Conservation (phyloP, 306 rosid genomes). For the Fagus crenata region DNA sequence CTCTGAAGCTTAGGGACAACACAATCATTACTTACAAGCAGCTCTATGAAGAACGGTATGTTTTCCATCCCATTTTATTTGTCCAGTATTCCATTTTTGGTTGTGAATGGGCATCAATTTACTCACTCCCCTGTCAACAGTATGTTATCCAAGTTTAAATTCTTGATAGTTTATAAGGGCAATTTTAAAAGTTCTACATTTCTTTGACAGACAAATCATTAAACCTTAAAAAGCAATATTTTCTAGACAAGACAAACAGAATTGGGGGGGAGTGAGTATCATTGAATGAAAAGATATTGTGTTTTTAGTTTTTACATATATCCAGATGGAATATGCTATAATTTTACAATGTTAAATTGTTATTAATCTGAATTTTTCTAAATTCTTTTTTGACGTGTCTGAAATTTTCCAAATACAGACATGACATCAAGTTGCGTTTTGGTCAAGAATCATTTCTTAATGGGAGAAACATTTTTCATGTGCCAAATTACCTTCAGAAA, state of each 20-base stretch:
- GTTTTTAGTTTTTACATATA: background rate
- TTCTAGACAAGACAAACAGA: too few species aligned
- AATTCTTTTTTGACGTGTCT: too few species aligned
- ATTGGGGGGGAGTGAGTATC: too few species aligned
- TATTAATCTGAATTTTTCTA: background rate
- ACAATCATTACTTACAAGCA: constrained; percentile 52
- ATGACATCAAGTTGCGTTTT: constrained; percentile 51
- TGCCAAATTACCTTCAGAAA: constrained; percentile 50
- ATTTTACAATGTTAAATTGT: background rate
- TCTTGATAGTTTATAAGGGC: too few species aligned
- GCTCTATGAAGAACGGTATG: constrained; percentile 49
- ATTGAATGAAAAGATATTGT: background rate
- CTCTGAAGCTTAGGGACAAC: constrained; percentile 39
- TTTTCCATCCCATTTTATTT: background rate
- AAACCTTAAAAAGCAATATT: too few species aligned
- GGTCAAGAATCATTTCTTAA: constrained; percentile 45
- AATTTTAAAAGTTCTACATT: too few species aligned
- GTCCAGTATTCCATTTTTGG: background rate
- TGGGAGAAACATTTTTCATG: constrained; percentile 51
- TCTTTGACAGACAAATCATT: too few species aligned
- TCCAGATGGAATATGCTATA: constrained; percentile 7
- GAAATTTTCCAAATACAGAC: constrained; percentile 45
- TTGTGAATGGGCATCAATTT: too few species aligned
- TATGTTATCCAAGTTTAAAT: too few species aligned
- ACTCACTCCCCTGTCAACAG: too few species aligned